Evolutionary conservation across 1,139 yeast species (phyloP).

Genomic region (Zygosaccharomyces pseudobailii): DNA sequence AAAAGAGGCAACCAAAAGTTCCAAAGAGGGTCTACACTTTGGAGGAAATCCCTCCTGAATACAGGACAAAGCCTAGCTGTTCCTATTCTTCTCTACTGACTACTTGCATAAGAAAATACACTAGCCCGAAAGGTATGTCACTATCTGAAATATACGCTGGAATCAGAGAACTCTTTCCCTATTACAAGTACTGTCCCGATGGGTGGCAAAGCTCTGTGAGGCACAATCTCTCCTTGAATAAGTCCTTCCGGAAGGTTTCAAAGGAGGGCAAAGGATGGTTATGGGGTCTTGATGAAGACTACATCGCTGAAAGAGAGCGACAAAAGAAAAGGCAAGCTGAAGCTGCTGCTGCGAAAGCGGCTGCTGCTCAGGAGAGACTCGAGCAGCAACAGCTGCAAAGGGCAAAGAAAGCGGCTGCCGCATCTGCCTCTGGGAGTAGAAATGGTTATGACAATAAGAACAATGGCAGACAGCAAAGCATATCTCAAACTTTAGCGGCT

Average conservation of each 20-base stretch:
- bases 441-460: constrained; percentile 9
- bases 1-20: constrained; percentile 50
- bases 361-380: constrained; percentile 50
- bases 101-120: constrained; percentile 63
- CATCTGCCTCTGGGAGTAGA: constrained; percentile 9
- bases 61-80: constrained; percentile 73
- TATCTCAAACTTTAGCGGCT: constrained; percentile 35
- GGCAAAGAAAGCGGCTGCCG: constrained; percentile 32
- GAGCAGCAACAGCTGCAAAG: constrained; percentile 45
- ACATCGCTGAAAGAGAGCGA: constrained; percentile 73
- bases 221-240: constrained; percentile 81
- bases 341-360: constrained; percentile 52
- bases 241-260: constrained; percentile 70
- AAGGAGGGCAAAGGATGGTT: constrained; percentile 88
- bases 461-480: constrained; percentile 28
- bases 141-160: constrained; percentile 81
- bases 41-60: constrained; percentile 84
- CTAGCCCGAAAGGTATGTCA: constrained; percentile 69
- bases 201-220: constrained; percentile 97
- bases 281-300: constrained; percentile 86
- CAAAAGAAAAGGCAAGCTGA: constrained; percentile 67
- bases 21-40: constrained; percentile 57
- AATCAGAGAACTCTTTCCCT: constrained; percentile 83
- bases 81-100: constrained; percentile 79
- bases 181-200: constrained; percentile 86